Percentiles rank a stretch among this genome's conserved stretches.
These are phyloP conservation scores for Claviceps pazoutovae DNA, from an alignment of 2,329 filamentous ascomycete species.

Conservation along the genomic window DNA sequence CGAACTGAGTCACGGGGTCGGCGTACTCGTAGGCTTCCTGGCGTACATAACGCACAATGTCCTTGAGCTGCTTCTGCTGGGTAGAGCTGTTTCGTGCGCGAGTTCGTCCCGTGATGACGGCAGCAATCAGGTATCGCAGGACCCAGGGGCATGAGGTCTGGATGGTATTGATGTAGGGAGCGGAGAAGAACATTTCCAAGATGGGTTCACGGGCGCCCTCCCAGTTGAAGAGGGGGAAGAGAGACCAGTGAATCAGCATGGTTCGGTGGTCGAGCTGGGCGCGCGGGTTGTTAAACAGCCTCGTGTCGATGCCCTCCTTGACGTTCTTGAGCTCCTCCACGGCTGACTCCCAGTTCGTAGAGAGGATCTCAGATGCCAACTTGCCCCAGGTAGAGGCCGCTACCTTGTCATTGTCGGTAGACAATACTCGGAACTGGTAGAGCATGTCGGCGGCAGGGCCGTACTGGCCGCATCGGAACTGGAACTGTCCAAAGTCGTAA, in stretches of 20 bases:
- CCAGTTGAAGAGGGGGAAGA: constrained; percentile 98
- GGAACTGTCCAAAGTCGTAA: constrained; percentile 91
- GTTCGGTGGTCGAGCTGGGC: constrained; percentile 93
- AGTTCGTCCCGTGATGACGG: constrained; percentile 85
- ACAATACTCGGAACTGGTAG: constrained; percentile 95
- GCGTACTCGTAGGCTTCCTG: constrained; percentile 97
- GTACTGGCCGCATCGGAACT: constrained; percentile 96
- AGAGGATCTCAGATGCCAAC: constrained; percentile 89
- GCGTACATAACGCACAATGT: constrained; percentile 85
- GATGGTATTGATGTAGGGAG: constrained; percentile 97
- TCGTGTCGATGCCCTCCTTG: constrained; percentile 82
- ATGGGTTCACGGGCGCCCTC: constrained; percentile 80
- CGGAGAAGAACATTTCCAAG: constrained; percentile 93
- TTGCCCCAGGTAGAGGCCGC: constrained; percentile 95
- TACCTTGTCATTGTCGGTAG: constrained; percentile 97
- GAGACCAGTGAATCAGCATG: constrained; percentile 94
- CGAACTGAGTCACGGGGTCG: constrained; percentile 90
- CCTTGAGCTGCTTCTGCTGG: constrained; percentile 98
- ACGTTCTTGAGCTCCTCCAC: constrained; percentile 86
- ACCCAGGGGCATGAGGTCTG: constrained; percentile 97
- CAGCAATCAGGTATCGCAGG: constrained; percentile 81
- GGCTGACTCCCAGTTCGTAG: constrained; percentile 85
- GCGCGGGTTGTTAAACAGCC: constrained; percentile 90
- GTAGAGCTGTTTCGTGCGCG: constrained; percentile 66
- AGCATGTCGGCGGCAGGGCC: constrained; percentile 78